Conservation (phyloP, 768 basidiomycete genomes). For the Psilocybe cyanescens region DNA sequence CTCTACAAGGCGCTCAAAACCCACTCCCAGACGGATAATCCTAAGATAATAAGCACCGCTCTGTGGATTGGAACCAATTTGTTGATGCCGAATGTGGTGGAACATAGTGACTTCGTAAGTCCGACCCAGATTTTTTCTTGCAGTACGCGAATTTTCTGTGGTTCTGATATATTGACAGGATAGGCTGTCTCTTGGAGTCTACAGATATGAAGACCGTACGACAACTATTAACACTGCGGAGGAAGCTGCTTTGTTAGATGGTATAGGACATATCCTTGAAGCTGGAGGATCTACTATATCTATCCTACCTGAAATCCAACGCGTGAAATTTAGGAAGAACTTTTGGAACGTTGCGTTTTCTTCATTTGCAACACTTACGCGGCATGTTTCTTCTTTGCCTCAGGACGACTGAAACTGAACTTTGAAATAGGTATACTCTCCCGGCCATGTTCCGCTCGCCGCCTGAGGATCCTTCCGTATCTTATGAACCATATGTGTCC, state of each 20-base stretch:
- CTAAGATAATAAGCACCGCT: slow-evolving; percentile 58
- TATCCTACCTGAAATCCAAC: slow-evolving; percentile 61
- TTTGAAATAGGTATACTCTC: slow-evolving; percentile 38
- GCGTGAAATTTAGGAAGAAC: slow-evolving; percentile 64
- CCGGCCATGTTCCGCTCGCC: slow-evolving; percentile 55
- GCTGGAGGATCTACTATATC: slow-evolving; percentile 51
- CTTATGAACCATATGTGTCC: slow-evolving; percentile 42
- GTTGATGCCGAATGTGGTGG: slow-evolving; percentile 48
- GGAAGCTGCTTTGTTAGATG: slow-evolving; percentile 47
- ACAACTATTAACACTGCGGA: slow-evolving; percentile 44
- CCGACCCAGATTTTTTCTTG: not conserved
- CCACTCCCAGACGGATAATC: slow-evolving; percentile 40
- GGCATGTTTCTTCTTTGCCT: slow-evolving; percentile 25
- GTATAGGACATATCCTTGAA: slow-evolving; percentile 47
- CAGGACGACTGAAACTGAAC: not conserved
- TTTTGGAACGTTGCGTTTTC: slow-evolving; percentile 66
- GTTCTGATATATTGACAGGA: slow-evolving; percentile 40
- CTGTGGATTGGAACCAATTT: slow-evolving; percentile 60
- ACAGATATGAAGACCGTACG: slow-evolving; percentile 46
- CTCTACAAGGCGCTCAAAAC: slow-evolving; percentile 55
- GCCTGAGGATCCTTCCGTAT: slow-evolving; percentile 34
- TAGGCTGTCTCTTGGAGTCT: slow-evolving; percentile 55
- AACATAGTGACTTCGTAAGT: slow-evolving; percentile 56
- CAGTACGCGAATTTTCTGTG: not conserved
- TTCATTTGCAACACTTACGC: slow-evolving; percentile 53